Evolutionary conservation across 1,284 basidiomycete genomes (phyloP), one percentile per base, ranked within the genome.

Genomic region (Phlebopus sp.): DNA sequence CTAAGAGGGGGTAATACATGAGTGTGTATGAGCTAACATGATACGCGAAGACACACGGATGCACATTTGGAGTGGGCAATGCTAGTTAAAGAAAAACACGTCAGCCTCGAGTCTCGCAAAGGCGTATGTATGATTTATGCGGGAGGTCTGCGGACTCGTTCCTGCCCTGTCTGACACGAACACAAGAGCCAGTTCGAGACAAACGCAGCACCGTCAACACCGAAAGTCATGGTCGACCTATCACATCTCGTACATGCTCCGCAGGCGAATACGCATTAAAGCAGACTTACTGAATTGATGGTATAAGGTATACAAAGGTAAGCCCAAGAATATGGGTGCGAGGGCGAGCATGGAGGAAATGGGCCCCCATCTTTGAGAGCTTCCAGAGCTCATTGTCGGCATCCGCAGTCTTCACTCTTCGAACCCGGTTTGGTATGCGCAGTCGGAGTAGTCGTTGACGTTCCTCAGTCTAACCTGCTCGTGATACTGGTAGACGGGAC

Each of bases 281-380:
- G 1, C 11, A 14, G 25, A 68, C 77, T 60, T 51, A 81, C 80
- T 58, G 43, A 64, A 69, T 56, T 81, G 77, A 13, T 76, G 70
- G 52, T 67, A 62, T 31, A 74, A 58, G 2, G 76, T 67, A 35
- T 70, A 55, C 49, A 69, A 67, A 1, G 73, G 72, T 5, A 69
- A 63, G 11, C 63, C 62, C 43, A 82, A 57, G 14, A 81, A 64
- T 8, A 79, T 60, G 2, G 78, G 78, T 1, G 69, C 57, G 13
- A 82, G 60, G 0, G 63, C 63, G 23, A 80, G 52, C 36, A 78
- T 55, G 10, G 78, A 80, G 44, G 69, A 66, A 51, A 74, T 52
- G 23, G 74, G 69, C 13, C 75, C 75, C 73, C 76, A 77, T 41
- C n/a, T 42, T 4, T 25, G 53, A 37, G 54, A 23, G 15, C 25